phyloP scores from a whole-genome alignment of 768 basidiomycete genomes.

The Galerina sulciceps region DNA sequence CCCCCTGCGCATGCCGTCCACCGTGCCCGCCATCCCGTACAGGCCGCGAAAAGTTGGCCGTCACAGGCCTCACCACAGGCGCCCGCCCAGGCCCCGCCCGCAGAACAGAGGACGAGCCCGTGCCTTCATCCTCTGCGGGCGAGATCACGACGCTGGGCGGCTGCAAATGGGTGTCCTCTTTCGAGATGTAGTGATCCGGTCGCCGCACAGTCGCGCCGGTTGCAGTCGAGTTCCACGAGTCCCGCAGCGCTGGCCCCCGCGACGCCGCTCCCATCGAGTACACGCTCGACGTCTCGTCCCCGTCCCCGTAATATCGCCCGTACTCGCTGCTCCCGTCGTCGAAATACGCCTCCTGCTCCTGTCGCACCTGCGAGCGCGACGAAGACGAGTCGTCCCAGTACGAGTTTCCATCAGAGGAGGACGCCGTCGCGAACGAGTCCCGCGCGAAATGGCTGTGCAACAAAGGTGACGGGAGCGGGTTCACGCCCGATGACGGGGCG shows the following conservation, averaged over 20 bases:
- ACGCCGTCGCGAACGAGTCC: slow-evolving; percentile 44
- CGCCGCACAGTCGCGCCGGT: slow-evolving; percentile 17
- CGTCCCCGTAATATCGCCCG: slow-evolving; percentile 4
- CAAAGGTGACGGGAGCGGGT: slow-evolving; percentile 42
- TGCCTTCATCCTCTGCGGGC: slow-evolving; percentile 19
- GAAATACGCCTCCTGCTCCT: background rate
- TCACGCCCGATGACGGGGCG: background rate
- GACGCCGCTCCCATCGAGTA: slow-evolving; percentile 37
- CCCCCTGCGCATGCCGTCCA: slow-evolving; percentile 48
- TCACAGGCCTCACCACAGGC: slow-evolving; percentile 48
- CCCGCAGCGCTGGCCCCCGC: slow-evolving; percentile 34
- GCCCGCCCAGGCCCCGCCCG: slow-evolving; percentile 38
- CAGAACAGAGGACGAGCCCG: background rate
- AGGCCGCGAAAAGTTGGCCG: slow-evolving; percentile 69
- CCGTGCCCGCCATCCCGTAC: slow-evolving; percentile 45
- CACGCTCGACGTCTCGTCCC: slow-evolving; percentile 45
- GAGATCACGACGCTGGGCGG: slow-evolving; percentile 63
- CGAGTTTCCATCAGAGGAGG: slow-evolving; percentile 40
- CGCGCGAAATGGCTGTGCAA: slow-evolving; percentile 52
- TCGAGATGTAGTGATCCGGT: slow-evolving; percentile 14
- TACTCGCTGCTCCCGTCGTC: slow-evolving; percentile 5
- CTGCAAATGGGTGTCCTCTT: background rate
- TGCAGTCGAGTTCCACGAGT: slow-evolving; percentile 43
- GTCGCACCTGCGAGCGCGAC: background rate
- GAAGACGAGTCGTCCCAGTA: slow-evolving; percentile 30